Evolutionary conservation across 108 stramenopile species (phyloP).

Genomic region (Asterionellopsis glacialis): DNA sequence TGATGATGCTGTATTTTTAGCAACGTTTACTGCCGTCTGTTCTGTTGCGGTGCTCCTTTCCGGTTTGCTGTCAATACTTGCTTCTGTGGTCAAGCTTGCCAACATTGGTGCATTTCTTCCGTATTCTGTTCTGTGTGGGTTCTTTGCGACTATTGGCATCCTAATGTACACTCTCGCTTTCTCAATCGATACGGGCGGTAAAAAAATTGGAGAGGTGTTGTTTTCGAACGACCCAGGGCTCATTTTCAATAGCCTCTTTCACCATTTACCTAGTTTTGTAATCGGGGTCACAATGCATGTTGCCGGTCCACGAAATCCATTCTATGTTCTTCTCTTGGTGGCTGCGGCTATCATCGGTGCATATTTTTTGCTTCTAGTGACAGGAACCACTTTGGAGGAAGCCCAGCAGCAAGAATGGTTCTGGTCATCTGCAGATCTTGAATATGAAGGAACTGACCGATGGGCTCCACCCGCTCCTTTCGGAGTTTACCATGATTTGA

Average conservation of each 20-base stretch:
- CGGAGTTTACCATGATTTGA: slow-evolving; percentile 3
- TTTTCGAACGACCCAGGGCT: slow-evolving; percentile 27
- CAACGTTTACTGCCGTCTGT: slow-evolving; percentile 53
- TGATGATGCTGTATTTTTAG: slow-evolving; percentile 50
- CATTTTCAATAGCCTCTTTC: slow-evolving; percentile 18
- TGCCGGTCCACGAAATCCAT: slow-evolving; percentile 53
- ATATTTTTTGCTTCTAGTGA: slow-evolving; percentile 37
- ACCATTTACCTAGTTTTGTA: slow-evolving; percentile 53
- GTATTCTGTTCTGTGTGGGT: slow-evolving; percentile 67
- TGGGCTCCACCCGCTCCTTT: slow-evolving; percentile 25
- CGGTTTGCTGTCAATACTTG: slow-evolving; percentile 35
- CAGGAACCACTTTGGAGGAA: slow-evolving; percentile 38
- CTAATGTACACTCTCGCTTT: slow-evolving; percentile 60
- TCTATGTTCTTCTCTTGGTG: slow-evolving; percentile 41
- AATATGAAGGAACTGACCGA: slow-evolving; percentile 17
- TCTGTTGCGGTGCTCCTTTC: slow-evolving; percentile 39
- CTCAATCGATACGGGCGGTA: slow-evolving; percentile 53
- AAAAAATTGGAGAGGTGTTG: slow-evolving; percentile 29
- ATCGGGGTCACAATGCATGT: slow-evolving; percentile 40
- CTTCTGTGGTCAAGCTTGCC: slow-evolving; percentile 49
- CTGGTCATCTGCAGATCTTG: slow-evolving; percentile 53
- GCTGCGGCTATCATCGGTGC: slow-evolving; percentile 34
- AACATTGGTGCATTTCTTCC: slow-evolving; percentile 68
- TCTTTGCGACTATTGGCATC: slow-evolving; percentile 68
- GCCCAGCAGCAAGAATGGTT: slow-evolving; percentile 52